Evolutionary conservation across 2,329 filamentous ascomycete genomes (phyloP).

Genomic region (Beauveria scarabaeidicola): DNA sequence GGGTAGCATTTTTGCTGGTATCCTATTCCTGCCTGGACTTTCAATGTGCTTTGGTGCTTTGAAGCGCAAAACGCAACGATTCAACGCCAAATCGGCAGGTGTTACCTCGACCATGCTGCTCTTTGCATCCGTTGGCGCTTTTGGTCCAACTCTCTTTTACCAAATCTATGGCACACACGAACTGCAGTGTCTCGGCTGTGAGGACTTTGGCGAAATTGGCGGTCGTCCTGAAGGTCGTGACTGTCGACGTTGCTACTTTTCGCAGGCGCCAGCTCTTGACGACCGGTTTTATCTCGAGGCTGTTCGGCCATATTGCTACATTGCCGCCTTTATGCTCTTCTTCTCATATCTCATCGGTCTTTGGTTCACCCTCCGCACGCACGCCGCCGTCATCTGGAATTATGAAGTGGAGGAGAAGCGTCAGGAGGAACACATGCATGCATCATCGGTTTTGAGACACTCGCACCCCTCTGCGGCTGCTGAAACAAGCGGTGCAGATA

Average conservation of each 20-base stretch:
- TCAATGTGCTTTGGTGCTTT: constrained; percentile 99
- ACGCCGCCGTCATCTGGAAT: constrained; percentile 96
- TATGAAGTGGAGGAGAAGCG: constrained; percentile 73
- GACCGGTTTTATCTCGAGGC: constrained; percentile 87
- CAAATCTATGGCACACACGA: constrained; percentile 98
- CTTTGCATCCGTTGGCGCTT: constrained; percentile 91
- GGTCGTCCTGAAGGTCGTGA: constrained; percentile 48
- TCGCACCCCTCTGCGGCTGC: constrained; percentile 32
- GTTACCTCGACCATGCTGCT: constrained; percentile 97
- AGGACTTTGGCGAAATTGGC: constrained; percentile 34
- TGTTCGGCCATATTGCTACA: constrained; percentile 87
- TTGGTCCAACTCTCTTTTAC: constrained; percentile 93
- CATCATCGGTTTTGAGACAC: constrained; percentile 21
- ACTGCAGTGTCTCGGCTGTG: constrained; percentile 68
- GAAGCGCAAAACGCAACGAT: constrained; percentile 95
- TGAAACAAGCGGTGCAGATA: constrained; percentile 52
- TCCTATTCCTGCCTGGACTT: constrained; percentile 85
- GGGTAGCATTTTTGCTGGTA: constrained; percentile 94
- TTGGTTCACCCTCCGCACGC: constrained; percentile 90
- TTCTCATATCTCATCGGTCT: constrained; percentile 88
- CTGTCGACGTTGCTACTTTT: constrained; percentile 90
- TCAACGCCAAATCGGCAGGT: constrained; percentile 92
- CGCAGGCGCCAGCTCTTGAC: constrained; percentile 72
- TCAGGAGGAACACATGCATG: constrained; percentile 41
- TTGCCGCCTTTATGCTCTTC: constrained; percentile 78